Evolutionary conservation across 176 grass and related monocot genomes (phyloP).

Genomic region (Eleusine coracana): DNA sequence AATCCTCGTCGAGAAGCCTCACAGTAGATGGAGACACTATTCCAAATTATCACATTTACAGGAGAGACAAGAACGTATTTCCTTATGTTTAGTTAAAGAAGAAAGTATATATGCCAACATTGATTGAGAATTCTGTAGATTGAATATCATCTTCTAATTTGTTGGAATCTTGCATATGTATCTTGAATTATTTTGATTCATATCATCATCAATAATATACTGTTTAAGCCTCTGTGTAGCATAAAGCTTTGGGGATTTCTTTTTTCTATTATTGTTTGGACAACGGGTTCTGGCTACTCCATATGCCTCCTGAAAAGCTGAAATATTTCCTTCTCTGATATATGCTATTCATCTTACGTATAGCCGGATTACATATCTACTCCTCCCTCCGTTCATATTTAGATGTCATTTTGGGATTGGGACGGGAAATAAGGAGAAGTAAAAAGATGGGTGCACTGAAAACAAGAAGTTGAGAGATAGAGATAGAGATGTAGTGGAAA

Average conservation of each 20-base stretch:
- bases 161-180: not conserved
- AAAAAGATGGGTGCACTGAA: no score
- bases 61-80: not conserved
- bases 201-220: not conserved
- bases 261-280: not conserved
- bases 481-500: no score
- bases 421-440: no score
- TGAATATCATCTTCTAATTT: not conserved
- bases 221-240: conserved; percentile 2
- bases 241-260: conserved; percentile 11
- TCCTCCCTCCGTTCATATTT: no score
- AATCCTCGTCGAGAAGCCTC: not conserved
- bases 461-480: no score
- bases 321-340: not conserved
- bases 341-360: conserved; percentile 16
- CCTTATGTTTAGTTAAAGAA: not conserved
- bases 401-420: no score
- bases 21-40: not conserved
- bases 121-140: not conserved
- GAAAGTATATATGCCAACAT: not conserved
- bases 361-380: not conserved
- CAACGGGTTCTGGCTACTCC: conserved; percentile 20
- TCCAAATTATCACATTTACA: not conserved
- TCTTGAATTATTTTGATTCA: not conserved
- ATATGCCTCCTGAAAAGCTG: not conserved